Percentiles rank a stretch among this genome's conserved stretches.
These are phyloP conservation scores for Amanita brunnescens DNA, from an alignment of 768 basidiomycete genomes.

Conservation along the genomic window DNA sequence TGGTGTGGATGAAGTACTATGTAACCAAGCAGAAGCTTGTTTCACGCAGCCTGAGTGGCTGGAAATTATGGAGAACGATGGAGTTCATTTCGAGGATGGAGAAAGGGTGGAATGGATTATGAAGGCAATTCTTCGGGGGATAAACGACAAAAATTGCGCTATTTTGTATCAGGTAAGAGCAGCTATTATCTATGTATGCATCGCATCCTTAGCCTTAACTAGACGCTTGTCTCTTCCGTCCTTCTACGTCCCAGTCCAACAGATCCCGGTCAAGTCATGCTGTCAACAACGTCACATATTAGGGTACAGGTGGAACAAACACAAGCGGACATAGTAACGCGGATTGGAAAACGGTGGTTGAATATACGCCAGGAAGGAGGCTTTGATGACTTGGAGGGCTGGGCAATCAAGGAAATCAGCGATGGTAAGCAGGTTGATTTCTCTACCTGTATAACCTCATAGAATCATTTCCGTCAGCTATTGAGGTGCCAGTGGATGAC, in stretches of 20 bases:
- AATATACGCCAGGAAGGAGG: constrained; percentile 67
- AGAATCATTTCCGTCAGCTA: constrained; percentile 35
- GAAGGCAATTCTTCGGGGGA: constrained; percentile 51
- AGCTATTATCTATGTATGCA: not conserved
- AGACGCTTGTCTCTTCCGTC: constrained; percentile 69
- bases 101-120: constrained; percentile 77
- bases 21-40: constrained; percentile 49
- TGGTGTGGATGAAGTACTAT: constrained; percentile 53
- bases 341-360: constrained; percentile 76
- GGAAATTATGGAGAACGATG: constrained; percentile 66
- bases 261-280: constrained; percentile 49
- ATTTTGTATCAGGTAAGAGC: constrained; percentile 64
- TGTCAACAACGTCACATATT: constrained; percentile 62
- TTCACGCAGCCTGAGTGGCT: constrained; percentile 66
- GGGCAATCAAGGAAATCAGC: constrained; percentile 84
- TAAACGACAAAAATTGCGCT: constrained; percentile 57
- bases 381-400: constrained; percentile 75
- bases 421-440: constrained; percentile 43
- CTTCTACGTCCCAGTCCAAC: constrained; percentile 60
- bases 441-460: not conserved
- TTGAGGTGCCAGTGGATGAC: constrained; percentile 74
- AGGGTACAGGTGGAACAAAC: constrained; percentile 69
- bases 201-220: constrained; percentile 1
- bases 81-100: constrained; percentile 63
- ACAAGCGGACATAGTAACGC: constrained; percentile 54